Conservation (phyloP, 768 basidiomycete genomes). For the Phylloporus arenicola region DNA sequence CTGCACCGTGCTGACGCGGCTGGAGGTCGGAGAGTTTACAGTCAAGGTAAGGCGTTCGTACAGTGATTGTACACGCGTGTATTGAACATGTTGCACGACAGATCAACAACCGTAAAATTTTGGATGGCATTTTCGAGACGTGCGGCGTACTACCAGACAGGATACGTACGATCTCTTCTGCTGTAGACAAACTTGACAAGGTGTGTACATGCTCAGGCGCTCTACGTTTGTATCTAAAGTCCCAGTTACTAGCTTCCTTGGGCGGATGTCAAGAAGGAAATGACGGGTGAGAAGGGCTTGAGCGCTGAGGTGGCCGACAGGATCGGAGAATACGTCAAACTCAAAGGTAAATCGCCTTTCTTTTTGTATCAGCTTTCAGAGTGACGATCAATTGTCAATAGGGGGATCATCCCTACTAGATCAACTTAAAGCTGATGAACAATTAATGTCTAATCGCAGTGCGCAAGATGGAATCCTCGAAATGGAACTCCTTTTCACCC, state of each 20-base stretch:
- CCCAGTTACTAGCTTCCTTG: slow-evolving; percentile 60
- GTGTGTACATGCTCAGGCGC: slow-evolving; percentile 32
- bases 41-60: slow-evolving; percentile 60
- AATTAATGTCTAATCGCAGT: slow-evolving; percentile 60
- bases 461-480: slow-evolving; percentile 83
- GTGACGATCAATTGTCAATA: slow-evolving; percentile 24
- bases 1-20: slow-evolving; percentile 70
- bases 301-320: slow-evolving; percentile 76
- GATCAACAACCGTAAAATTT: slow-evolving; percentile 94
- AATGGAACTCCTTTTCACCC: slow-evolving; percentile 79
- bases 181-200: slow-evolving; percentile 99
- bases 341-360: slow-evolving; percentile 60
- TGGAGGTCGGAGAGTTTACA: slow-evolving; percentile 92
- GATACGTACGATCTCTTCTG: slow-evolving; percentile 88
- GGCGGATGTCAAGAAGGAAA: slow-evolving; percentile 90
- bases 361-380: neutral
- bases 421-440: slow-evolving; percentile 56
- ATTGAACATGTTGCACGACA: slow-evolving; percentile 26
- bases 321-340: slow-evolving; percentile 95
- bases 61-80: neutral
- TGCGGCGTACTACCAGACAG: slow-evolving; percentile 91
- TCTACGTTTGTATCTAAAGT: neutral
- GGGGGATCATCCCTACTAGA: slow-evolving; percentile 77
- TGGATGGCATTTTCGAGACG: slow-evolving; percentile 95
- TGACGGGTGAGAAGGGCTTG: slow-evolving; percentile 94